These are phyloP conservation scores for Seiridium unicorne DNA, from an alignment of 2,329 filamentous ascomycete genomes.

Conservation along the genomic window DNA sequence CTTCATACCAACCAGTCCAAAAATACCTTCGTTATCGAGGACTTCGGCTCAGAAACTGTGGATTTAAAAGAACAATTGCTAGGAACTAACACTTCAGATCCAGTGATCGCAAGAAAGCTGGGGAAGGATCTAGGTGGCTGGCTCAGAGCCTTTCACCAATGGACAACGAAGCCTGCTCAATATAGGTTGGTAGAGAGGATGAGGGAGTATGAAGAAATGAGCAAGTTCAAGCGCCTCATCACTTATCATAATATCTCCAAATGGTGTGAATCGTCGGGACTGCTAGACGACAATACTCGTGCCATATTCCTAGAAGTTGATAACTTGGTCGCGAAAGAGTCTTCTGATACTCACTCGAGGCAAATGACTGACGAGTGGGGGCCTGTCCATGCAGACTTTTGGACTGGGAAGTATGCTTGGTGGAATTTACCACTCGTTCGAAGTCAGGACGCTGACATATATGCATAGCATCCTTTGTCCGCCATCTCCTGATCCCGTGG, in stretches of 20 bases:
- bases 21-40: neutral
- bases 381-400: constrained; percentile 39
- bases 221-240: constrained; percentile 32
- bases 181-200: constrained; percentile 14
- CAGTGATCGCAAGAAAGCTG: neutral
- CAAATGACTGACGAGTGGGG: constrained; percentile 14
- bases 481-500: neutral
- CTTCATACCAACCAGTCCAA: neutral
- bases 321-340: constrained; percentile 1
- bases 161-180: constrained; percentile 23
- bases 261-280: constrained; percentile 29
- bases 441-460: too few species aligned
- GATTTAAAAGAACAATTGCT: neutral
- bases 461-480: neutral
- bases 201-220: constrained; percentile 29
- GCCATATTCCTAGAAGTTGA: constrained; percentile 26
- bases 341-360: neutral
- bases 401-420: constrained; percentile 37
- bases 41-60: neutral
- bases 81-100: too few species aligned
- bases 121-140: constrained; percentile 19
- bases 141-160: constrained; percentile 34
- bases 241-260: constrained; percentile 34
- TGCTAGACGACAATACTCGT: constrained; percentile 23
- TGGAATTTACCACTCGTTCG: too few species aligned